These are phyloP conservation scores for Emergomyces orientalis DNA, from an alignment of 2,329 filamentous ascomycete species.

Conservation along the genomic window DNA sequence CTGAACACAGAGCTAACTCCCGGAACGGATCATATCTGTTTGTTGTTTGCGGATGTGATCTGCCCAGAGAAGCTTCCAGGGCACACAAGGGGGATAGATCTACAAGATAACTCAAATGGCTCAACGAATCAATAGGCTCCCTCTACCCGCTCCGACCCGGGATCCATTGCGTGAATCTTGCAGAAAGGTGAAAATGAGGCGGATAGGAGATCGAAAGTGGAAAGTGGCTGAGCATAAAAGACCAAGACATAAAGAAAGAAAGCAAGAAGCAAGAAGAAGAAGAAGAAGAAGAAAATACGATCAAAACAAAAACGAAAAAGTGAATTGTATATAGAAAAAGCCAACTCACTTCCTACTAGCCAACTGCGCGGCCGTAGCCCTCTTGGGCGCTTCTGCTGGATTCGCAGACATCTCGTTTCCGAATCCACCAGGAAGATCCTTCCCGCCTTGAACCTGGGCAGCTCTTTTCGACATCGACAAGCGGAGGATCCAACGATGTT, in stretches of 20 bases:
- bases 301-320: not conserved
- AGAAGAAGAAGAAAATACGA: not conserved
- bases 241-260: too few relatives aligned
- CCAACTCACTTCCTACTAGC: conserved; percentile 46
- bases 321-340: not conserved
- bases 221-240: too few relatives aligned
- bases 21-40: not conserved
- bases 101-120: not conserved
- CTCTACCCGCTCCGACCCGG: too few relatives aligned
- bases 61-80: not conserved
- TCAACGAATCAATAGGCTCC: not conserved
- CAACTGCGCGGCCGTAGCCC: conserved; percentile 47
- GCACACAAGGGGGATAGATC: not conserved
- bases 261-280: not conserved
- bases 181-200: too few relatives aligned
- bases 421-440: conserved; percentile 21
- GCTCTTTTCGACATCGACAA: conserved; percentile 33
- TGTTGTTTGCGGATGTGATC: not conserved
- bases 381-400: conserved; percentile 38
- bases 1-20: not conserved
- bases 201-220: too few relatives aligned
- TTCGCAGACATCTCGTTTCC: conserved; percentile 33
- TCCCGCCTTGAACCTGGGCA: conserved; percentile 29
- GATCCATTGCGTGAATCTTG: too few relatives aligned
- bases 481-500: not conserved